Evolutionary conservation across 108 stramenopile species (phyloP), one percentile per base, ranked within the genome.

Genomic region (Skeletonema grethae): DNA sequence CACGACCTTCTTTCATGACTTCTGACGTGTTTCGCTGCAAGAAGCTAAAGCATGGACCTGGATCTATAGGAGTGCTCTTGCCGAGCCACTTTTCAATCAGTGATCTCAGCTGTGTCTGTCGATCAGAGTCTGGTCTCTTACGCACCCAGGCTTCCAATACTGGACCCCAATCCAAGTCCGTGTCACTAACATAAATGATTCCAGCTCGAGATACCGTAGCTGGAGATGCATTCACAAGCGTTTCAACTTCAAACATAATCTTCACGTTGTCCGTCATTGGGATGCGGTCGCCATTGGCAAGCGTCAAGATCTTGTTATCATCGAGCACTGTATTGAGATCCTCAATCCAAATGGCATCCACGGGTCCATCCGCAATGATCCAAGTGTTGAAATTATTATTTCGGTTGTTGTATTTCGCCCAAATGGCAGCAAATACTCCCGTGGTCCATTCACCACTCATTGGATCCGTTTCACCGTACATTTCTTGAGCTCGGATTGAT

Each of bases 331-430:
- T 95, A 75, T 97, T 95, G 15, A 97, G 89, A 76, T 95, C 95
- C 80, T 97, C 96, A 57, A 96, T 97, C 96, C 96, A 97, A 73
- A 95, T 97, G 13, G 95, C 92, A 84, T 97, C 96, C 18, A 97
- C 96, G 20, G 96, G 96, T 0, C 96, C 96, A 76, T 97, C 96
- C 58, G 91, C 92, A 65, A 94, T 94, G 73, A 97, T 93, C 95
- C 95, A 95, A 0, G 95, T 95, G 77, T 92, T 95, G 91, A 89
- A 94, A 10, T 87, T 57, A 67, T 94, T 92, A 58, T 68, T 83
- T 45, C 92, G 87, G 59, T 90, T 92, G 84, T 96, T 96, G 88
- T 84, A 90, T 57, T 93, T 94, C 28, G 88, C 92, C 95, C 95
- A 97, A 70, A 95, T 93, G 30, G 95, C 93, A 8, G 96, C 92